Base-by-base conservation (phyloP, 1,139 yeast genomes). In the Protomyces gravidus region DNA sequence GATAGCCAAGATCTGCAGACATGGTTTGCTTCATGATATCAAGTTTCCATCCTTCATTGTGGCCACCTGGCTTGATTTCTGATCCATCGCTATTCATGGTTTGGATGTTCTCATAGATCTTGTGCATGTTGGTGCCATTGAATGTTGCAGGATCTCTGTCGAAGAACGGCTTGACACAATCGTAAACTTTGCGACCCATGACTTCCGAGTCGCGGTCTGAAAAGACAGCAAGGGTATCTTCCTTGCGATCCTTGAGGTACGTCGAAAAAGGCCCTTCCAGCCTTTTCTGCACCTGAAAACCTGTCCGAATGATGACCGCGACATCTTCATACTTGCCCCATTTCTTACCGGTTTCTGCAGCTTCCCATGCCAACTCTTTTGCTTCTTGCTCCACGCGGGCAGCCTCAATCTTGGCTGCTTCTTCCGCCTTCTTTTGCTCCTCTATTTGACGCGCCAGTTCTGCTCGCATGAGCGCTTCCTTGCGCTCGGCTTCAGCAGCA, bases 261-360 rank as follows among this genome's bases (percentile, higher is more conserved):
- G 57, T 45, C 7, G 45, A 30, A 5, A 52, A 45, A 2, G 57
- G 57, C 2, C 50, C 57, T 11, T 28, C 45, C 25, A 52, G 33
- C 2, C 57, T 42, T 13, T 52, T 39, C 33, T 52, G 33, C 13
- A 52, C 50, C 26, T 52, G 32, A 15, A 42, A 39, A 5, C 57
- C 57, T 7, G 57, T 52, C 6, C 57, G 57, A 9, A 52, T 28
- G 33, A 52, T 45, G 45, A 52, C 57, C 7, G 47, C 57, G 15
- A 52, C 32, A 21, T 52, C 57, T n/a, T 45, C 30, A 45, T 36
- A 36, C 23, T 36, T 36, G 21, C 42, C 42, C 42, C 42, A 36
- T 15, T 36, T 19, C 42, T 36, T 36, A 11, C 42, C 42, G 15
- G 47, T 26, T 7, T 45, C 47, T 15, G 30, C 30, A 13, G 30